A percentile compares a stretch with the other conserved stretches of the same genome.
phyloP scores from a whole-genome alignment of 176 grass and related monocot species.

The Secale cereale region DNA sequence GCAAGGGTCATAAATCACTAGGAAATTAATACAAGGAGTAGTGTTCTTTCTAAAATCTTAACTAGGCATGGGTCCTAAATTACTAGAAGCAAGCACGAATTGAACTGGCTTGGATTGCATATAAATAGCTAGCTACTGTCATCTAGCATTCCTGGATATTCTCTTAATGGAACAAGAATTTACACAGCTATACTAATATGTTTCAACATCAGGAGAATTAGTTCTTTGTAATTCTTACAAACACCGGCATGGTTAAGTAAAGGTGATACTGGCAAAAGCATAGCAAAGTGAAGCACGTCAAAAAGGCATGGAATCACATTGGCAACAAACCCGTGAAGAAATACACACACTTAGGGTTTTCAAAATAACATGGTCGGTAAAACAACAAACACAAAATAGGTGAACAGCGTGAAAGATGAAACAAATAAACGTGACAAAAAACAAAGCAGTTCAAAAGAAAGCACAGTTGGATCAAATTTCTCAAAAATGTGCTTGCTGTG shows the following conservation, averaged over 20 bases:
- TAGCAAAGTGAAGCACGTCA: background rate
- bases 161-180: background rate
- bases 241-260: background rate
- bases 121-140: slow-evolving; percentile 6
- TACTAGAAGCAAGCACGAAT: slow-evolving; percentile 7
- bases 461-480: slow-evolving; percentile 8
- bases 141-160: slow-evolving; percentile 1
- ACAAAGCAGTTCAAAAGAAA: slow-evolving; percentile 1
- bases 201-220: background rate
- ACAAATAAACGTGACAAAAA: background rate
- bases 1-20: slow-evolving; percentile 15
- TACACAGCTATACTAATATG: background rate
- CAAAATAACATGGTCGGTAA: background rate
- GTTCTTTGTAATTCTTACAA: background rate
- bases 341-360: background rate
- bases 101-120: background rate
- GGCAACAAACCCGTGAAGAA: background rate
- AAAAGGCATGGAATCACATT: background rate
- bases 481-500: slow-evolving; percentile 7
- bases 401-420: background rate
- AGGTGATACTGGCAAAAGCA: background rate
- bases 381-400: background rate
- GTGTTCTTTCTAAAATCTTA: background rate
- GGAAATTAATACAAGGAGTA: background rate
- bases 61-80: background rate